These are phyloP conservation scores for Fomitopsis schrenkii DNA, from an alignment of 1,284 basidiomycete species.

Conservation along the genomic window DNA sequence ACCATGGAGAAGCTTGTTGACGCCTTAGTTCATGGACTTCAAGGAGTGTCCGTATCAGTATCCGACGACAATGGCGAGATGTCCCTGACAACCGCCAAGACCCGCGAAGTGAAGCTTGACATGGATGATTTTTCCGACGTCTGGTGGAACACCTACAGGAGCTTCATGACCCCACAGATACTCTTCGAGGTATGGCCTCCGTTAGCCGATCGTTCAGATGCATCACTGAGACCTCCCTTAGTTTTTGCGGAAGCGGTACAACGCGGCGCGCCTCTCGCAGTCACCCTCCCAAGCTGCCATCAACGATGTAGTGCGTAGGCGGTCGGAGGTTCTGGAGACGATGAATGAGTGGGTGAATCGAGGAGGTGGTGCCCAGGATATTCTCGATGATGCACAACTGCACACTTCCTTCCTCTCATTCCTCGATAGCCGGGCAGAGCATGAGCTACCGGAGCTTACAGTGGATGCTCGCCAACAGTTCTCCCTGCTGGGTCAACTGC, in stretches of 20 bases:
- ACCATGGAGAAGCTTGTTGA: constrained; percentile 71
- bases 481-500: constrained; percentile 41
- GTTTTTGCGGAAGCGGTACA: constrained; percentile 72
- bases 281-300: constrained; percentile 20
- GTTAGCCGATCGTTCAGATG: not conserved
- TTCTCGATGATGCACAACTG: constrained; percentile 65
- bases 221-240: constrained; percentile 22
- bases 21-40: constrained; percentile 72
- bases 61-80: constrained; percentile 83
- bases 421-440: constrained; percentile 31
- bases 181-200: constrained; percentile 69
- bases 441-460: constrained; percentile 12
- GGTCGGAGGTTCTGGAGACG: constrained; percentile 58
- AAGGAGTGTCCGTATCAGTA: constrained; percentile 70
- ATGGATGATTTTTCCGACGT: constrained; percentile 64
- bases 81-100: constrained; percentile 64
- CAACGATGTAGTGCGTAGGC: constrained; percentile 25
- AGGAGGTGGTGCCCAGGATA: constrained; percentile 72
- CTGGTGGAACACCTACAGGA: constrained; percentile 80
- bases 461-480: constrained; percentile 37
- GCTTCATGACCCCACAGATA: constrained; percentile 71
- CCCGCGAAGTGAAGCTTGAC: constrained; percentile 66
- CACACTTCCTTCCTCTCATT: constrained; percentile 54
- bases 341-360: constrained; percentile 66
- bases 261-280: constrained; percentile 38